Base-by-base conservation (phyloP, 495 filamentous ascomycete species). In the Penicillium waksmanii region DNA sequence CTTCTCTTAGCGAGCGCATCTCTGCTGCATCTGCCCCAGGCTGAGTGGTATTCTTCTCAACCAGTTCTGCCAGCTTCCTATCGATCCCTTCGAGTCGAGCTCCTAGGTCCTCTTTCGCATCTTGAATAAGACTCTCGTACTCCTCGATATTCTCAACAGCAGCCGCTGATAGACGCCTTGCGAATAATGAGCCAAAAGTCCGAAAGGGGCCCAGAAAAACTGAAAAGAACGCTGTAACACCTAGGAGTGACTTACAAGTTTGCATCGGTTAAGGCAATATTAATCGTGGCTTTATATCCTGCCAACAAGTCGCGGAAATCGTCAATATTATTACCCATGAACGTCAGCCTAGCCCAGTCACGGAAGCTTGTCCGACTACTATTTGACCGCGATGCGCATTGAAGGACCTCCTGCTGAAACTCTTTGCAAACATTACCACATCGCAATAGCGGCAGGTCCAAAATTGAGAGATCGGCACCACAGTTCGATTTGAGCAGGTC, bases 231-330 rank as follows among this genome's bases (percentile, higher is more conserved):
- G 25, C 25, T 27, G 25, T 27, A 1, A 5, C 25, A 27, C 2
- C 25, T 5, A 27, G 4, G 6, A 27, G 4, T 27, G 51, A 71
- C 72, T 70, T 65, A 78, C 74, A 77, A 62, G 27, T 66, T 77
- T 62, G 69, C 69, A 60, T 76, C 66, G 4, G 66, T 71, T 11
- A 79, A 62, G 15, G 73, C 70, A 70, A 78, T 73, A 48, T 47
- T 72, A 47, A 79, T 73, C 2, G 74, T 79, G 49, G 67, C 59
- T 61, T 79, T 78, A 58, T 77, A 79, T 40, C 74, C 69, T 40
- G 73, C 64, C 15, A 79, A 34, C 35, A 74, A 33, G 15, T 59
- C 19, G 31, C 64, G 63, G 51, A 77, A 77, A 38, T 60, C 70
- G 51, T 70, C 62, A 31, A 75, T 61, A 53, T 73, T 56, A 6